Conservation (phyloP, 1,284 basidiomycete species). For the Ganoderma resinaceum region DNA sequence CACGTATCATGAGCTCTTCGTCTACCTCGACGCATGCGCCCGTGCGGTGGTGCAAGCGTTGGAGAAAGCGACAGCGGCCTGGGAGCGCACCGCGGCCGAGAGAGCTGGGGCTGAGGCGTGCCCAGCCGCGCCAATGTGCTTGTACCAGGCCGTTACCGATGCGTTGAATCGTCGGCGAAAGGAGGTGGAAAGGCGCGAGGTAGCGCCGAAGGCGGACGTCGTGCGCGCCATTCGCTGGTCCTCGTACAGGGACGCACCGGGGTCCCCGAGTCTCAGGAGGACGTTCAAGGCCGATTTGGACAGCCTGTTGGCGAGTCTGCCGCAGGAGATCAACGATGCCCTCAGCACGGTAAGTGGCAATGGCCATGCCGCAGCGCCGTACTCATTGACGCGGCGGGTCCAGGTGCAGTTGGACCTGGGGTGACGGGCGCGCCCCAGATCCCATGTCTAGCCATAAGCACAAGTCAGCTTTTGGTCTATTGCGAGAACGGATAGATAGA, state of each 20-base stretch:
- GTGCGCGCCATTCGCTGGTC: background rate
- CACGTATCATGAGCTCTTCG: background rate
- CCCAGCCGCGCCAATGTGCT: background rate
- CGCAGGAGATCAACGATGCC: background rate
- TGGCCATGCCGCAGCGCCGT: background rate
- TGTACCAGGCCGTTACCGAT: background rate
- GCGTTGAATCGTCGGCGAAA: background rate
- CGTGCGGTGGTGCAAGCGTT: background rate
- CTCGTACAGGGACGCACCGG: background rate
- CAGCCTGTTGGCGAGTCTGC: background rate
- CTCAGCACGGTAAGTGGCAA: background rate
- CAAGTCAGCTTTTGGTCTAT: too few relatives aligned
- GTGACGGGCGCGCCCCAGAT: background rate
- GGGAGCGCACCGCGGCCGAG: background rate
- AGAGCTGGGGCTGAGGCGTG: background rate
- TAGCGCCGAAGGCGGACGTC: background rate
- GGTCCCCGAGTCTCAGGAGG: background rate
- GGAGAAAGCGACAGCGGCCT: background rate
- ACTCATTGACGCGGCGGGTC: background rate
- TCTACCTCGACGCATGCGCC: background rate
- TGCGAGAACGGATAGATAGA: too few relatives aligned
- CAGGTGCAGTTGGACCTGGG: background rate
- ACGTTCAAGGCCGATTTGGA: background rate
- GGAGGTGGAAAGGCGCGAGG: background rate
- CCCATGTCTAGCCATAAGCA: too few relatives aligned